These are phyloP conservation scores for Xylaria sp. DNA, from an alignment of 2,329 filamentous ascomycete species.

Conservation along the genomic window DNA sequence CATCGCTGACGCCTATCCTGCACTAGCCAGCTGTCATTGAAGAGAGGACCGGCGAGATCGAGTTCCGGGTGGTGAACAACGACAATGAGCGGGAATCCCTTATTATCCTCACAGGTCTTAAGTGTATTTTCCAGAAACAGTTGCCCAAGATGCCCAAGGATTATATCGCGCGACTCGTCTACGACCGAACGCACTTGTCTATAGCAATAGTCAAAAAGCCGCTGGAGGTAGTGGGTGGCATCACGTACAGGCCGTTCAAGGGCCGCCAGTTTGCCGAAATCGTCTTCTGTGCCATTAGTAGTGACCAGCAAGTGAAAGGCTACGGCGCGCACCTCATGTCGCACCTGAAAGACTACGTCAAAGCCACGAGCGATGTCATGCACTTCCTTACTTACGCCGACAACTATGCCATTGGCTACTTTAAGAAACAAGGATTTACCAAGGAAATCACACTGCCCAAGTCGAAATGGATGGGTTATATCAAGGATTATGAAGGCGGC, in stretches of 20 bases:
- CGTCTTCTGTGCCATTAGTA: slow-evolving; percentile 97
- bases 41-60: slow-evolving; percentile 91
- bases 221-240: slow-evolving; percentile 92
- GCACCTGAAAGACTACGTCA: slow-evolving; percentile 97
- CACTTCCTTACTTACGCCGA: slow-evolving; percentile 98
- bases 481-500: slow-evolving; percentile 98
- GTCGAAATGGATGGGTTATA: slow-evolving; percentile 97
- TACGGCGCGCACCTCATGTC: slow-evolving; percentile 98
- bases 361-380: slow-evolving; percentile 95
- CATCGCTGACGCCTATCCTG: not conserved
- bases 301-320: slow-evolving; percentile 97
- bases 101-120: slow-evolving; percentile 93
- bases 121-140: slow-evolving; percentile 98
- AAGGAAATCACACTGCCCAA: slow-evolving; percentile 95
- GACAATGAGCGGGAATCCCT: slow-evolving; percentile 86
- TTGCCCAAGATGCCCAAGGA: slow-evolving; percentile 99
- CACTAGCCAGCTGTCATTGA: slow-evolving; percentile 83
- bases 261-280: slow-evolving; percentile 94
- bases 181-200: slow-evolving; percentile 93
- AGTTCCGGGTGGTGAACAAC: slow-evolving; percentile 98
- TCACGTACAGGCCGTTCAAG: slow-evolving; percentile 95
- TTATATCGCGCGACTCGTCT: slow-evolving; percentile 96
- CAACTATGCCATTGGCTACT: slow-evolving; percentile 98
- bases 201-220: slow-evolving; percentile 98
- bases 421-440: slow-evolving; percentile 98